Evolutionary conservation across 306 rosid species (phyloP).

Genomic region (Malus asiatica): DNA sequence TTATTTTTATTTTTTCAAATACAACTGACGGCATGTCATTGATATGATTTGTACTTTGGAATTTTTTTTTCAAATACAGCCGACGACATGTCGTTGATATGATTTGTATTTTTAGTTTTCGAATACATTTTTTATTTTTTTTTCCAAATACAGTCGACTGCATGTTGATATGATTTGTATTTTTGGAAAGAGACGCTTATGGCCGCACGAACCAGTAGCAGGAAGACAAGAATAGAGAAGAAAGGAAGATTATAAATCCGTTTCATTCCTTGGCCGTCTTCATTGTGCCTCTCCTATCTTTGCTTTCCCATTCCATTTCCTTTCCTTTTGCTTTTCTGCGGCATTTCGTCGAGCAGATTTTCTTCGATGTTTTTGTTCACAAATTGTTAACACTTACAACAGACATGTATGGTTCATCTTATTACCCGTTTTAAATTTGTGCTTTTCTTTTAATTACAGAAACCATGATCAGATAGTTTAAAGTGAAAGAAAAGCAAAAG

Average conservation of each 20-base stretch:
- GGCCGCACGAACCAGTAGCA: background rate
- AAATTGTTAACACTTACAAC: background rate
- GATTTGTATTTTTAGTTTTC: no score
- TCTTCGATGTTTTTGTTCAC: background rate
- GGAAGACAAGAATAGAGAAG: background rate
- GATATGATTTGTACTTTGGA: no score
- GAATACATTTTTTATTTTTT: background rate
- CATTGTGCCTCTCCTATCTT: background rate
- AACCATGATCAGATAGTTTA: conserved; percentile 35
- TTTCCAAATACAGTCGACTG: background rate
- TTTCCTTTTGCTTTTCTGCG: background rate
- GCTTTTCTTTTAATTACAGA: background rate
- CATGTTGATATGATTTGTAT: background rate
- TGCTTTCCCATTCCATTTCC: background rate
- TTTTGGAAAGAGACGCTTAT: background rate
- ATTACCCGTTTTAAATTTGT: no score
- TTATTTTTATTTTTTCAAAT: no score
- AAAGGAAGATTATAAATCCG: background rate
- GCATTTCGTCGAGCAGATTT: background rate
- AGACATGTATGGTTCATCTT: background rate
- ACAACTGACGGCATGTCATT: no score
- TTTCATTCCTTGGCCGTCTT: background rate
- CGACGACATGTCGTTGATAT: no score
- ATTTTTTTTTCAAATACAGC: no score
- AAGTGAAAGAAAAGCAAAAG: conserved; percentile 41